phyloP scores from a whole-genome alignment of 208 protist genomes.

The Sergeia podlipaevii region DNA sequence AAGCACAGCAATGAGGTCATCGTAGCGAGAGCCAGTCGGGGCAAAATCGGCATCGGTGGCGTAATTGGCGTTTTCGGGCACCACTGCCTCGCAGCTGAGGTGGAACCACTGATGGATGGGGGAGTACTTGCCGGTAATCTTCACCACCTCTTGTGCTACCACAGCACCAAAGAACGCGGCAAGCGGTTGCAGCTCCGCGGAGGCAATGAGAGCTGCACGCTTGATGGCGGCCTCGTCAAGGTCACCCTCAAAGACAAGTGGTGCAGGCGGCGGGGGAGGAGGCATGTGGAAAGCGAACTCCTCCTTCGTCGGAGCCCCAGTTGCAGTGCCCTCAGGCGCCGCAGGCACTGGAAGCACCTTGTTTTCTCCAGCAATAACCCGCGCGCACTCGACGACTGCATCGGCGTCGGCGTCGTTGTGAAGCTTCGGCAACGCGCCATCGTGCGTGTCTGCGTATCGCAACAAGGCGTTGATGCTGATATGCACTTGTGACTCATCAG shows the following conservation, averaged over 20 bases:
- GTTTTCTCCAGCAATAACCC: constrained; percentile 55
- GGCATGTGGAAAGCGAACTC: constrained; percentile 64
- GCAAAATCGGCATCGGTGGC: constrained; percentile 33
- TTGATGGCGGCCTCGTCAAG: constrained; percentile 49
- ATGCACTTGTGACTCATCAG: constrained; percentile 73
- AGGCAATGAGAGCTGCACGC: constrained; percentile 47
- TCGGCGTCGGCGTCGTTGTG: constrained; percentile 58
- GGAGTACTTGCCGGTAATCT: constrained; percentile 96
- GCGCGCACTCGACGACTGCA: constrained; percentile 50
- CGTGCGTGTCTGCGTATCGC: constrained; percentile 57
- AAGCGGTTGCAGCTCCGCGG: constrained; percentile 86
- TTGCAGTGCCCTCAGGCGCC: constrained; percentile 16
- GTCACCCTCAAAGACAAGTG: constrained; percentile 50
- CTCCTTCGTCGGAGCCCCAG: constrained; percentile 17
- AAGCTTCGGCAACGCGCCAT: constrained; percentile 50
- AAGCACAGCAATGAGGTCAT: constrained; percentile 74
- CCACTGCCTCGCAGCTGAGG: constrained; percentile 86
- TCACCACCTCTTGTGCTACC: constrained; percentile 97
- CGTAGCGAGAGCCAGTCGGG: constrained; percentile 54
- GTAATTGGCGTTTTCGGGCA: constrained; percentile 37
- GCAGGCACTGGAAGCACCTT: constrained; percentile 4
- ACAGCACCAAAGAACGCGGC: constrained; percentile 93
- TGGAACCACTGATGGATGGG: constrained; percentile 96
- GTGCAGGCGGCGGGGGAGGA: constrained; percentile 51
- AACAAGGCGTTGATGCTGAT: constrained; percentile 58